Conservation (phyloP, 495 filamentous ascomycete genomes). For the Penicillium cinerascens region DNA sequence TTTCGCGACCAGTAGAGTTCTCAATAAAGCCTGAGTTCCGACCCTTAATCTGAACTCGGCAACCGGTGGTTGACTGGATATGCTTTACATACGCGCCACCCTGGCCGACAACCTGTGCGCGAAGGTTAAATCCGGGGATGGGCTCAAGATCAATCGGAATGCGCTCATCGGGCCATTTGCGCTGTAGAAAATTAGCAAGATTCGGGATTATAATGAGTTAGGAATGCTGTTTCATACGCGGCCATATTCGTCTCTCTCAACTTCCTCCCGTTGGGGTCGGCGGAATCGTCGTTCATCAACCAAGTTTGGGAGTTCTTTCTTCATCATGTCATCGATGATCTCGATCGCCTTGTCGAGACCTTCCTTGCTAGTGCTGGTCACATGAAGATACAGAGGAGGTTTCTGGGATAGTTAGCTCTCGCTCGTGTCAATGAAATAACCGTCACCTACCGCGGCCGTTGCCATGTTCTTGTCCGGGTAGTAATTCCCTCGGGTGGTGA, state of each 20-base stretch:
- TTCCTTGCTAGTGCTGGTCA: slow-evolving; percentile 89
- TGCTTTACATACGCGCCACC: slow-evolving; percentile 94
- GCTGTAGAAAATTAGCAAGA: slow-evolving; percentile 50
- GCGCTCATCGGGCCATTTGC: slow-evolving; percentile 97
- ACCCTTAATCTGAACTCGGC: slow-evolving; percentile 96
- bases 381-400: slow-evolving; percentile 89
- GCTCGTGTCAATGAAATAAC: background rate
- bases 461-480: slow-evolving; percentile 98
- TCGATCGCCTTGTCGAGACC: slow-evolving; percentile 82
- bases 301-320: slow-evolving; percentile 91
- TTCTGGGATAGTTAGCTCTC: slow-evolving; percentile 51
- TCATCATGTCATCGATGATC: slow-evolving; percentile 90
- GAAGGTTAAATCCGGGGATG: slow-evolving; percentile 91
- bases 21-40: slow-evolving; percentile 95
- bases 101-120: slow-evolving; percentile 92
- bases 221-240: slow-evolving; percentile 60
- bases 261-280: slow-evolving; percentile 75
- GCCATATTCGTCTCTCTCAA: slow-evolving; percentile 94
- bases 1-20: slow-evolving; percentile 74
- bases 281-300: slow-evolving; percentile 95
- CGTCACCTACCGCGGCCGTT: slow-evolving; percentile 72
- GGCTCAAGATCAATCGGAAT: slow-evolving; percentile 89
- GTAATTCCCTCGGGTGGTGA: slow-evolving; percentile 94
- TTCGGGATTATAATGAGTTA: background rate
- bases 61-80: slow-evolving; percentile 90